Evolutionary conservation across 2,329 filamentous ascomycete genomes (phyloP).

Genomic region (Aspergillus fijiensis): DNA sequence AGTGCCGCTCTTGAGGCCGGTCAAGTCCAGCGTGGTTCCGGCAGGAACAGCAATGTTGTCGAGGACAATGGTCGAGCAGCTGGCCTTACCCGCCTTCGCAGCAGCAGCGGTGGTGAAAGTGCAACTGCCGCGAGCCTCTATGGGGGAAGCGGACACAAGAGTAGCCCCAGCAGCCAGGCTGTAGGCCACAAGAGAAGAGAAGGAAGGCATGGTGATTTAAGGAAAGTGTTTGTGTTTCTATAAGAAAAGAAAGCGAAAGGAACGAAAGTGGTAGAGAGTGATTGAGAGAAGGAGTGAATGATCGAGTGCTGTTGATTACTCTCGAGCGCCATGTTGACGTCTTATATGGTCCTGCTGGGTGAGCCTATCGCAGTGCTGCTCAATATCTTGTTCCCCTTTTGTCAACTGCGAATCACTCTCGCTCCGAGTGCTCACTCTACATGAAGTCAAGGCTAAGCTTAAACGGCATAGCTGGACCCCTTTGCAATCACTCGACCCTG

Average conservation of each 20-base stretch:
- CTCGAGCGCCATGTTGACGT: background rate
- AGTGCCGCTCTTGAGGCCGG: constrained; percentile 41
- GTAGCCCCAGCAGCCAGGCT: background rate
- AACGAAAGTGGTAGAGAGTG: background rate
- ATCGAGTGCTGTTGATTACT: background rate
- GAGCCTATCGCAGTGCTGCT: background rate
- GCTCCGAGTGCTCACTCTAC: background rate
- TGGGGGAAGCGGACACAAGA: background rate
- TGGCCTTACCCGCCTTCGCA: constrained; percentile 31
- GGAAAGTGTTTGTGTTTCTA: background rate
- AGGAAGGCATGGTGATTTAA: background rate
- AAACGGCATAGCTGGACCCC: background rate
- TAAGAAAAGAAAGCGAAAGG: background rate
- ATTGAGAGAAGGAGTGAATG: background rate
- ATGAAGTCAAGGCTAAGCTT: background rate
- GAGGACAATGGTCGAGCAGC: constrained; percentile 45
- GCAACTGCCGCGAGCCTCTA: background rate
- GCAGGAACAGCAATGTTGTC: constrained; percentile 42
- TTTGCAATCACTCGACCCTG: background rate
- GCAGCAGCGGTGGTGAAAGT: background rate
- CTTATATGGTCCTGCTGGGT: background rate
- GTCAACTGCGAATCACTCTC: background rate
- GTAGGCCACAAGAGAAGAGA: background rate
- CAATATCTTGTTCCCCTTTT: background rate
- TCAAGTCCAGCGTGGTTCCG: constrained; percentile 42